phyloP scores from a whole-genome alignment of 495 filamentous ascomycete genomes.

The Lindgomyces ingoldianus region DNA sequence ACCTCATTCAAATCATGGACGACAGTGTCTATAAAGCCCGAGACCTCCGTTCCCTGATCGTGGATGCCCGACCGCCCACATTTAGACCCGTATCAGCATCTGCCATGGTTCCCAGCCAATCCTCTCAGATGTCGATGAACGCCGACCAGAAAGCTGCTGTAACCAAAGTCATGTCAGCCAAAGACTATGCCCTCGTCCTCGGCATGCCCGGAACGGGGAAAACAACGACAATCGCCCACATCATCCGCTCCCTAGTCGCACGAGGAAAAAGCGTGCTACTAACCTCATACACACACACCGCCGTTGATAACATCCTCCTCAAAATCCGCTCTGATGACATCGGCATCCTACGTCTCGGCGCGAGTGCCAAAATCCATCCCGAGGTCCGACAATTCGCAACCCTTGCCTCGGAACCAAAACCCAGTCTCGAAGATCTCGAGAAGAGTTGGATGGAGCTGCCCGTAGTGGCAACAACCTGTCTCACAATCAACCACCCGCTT shows the following conservation, averaged over 20 bases:
- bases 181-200: slow-evolving; percentile 90
- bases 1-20: slow-evolving; percentile 88
- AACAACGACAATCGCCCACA: slow-evolving; percentile 95
- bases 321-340: slow-evolving; percentile 82
- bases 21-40: slow-evolving; percentile 70
- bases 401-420: slow-evolving; percentile 68
- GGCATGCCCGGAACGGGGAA: slow-evolving; percentile 99
- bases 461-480: slow-evolving; percentile 91
- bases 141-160: slow-evolving; percentile 83
- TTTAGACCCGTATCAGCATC: slow-evolving; percentile 68
- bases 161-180: slow-evolving; percentile 89
- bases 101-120: slow-evolving; percentile 54
- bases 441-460: slow-evolving; percentile 77
- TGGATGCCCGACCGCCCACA: slow-evolving; percentile 67
- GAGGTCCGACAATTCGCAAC: slow-evolving; percentile 82
- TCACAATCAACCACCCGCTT: slow-evolving; percentile 83
- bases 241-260: slow-evolving; percentile 85
- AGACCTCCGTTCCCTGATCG: slow-evolving; percentile 72
- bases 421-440: slow-evolving; percentile 77
- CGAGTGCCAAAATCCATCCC: slow-evolving; percentile 77
- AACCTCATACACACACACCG: slow-evolving; percentile 94
- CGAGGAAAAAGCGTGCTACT: slow-evolving; percentile 91
- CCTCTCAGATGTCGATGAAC: slow-evolving; percentile 65
- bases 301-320: slow-evolving; percentile 94
- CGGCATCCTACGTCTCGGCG: slow-evolving; percentile 79